These are phyloP conservation scores for Musa acuminata DNA, from an alignment of 176 grass and related monocot species.

Conservation along the genomic window DNA sequence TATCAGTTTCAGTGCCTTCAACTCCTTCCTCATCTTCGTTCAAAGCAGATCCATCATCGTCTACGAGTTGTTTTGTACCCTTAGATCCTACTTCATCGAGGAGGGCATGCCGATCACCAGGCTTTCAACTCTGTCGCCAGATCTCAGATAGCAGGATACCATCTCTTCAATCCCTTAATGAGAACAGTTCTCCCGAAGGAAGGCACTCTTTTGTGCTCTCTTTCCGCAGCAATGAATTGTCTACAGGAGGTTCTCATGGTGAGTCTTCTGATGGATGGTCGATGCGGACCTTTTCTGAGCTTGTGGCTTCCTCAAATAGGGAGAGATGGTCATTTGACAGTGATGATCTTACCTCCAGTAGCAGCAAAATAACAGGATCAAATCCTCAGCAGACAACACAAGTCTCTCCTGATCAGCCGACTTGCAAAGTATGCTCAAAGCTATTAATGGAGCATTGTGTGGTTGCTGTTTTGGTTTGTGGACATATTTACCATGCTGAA, in stretches of 20 bases:
- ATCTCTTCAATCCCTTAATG: conserved; percentile 42
- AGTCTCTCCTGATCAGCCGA: conserved; percentile 40
- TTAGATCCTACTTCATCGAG: conserved; percentile 37
- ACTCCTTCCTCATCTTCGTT: conserved; percentile 15
- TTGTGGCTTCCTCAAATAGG: conserved; percentile 41
- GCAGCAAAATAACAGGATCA: conserved; percentile 11
- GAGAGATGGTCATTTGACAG: conserved; percentile 70
- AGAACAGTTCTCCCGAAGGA: conserved; percentile 17
- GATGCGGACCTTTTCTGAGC: conserved; percentile 52
- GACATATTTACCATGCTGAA: conserved; percentile 56
- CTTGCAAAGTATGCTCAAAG: conserved; percentile 67
- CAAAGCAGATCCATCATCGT: conserved; percentile 16
- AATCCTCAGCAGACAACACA: conserved; percentile 13
- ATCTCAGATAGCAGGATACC: conserved; percentile 35
- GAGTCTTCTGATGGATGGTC: conserved; percentile 65
- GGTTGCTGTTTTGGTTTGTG: conserved; percentile 53
- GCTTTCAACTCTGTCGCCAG: conserved; percentile 34
- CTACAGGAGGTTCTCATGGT: conserved; percentile 20
- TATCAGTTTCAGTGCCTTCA: conserved; percentile 32
- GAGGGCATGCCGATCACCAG: conserved; percentile 32
- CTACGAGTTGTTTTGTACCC: conserved; percentile 19
- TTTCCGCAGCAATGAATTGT: conserved; percentile 13
- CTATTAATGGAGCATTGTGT: conserved; percentile 32
- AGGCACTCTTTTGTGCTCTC: conserved; percentile 16
- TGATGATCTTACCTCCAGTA: conserved; percentile 29